Evolutionary conservation across 441 rosid species (phyloP).

Genomic region (Erodium trifolium): DNA sequence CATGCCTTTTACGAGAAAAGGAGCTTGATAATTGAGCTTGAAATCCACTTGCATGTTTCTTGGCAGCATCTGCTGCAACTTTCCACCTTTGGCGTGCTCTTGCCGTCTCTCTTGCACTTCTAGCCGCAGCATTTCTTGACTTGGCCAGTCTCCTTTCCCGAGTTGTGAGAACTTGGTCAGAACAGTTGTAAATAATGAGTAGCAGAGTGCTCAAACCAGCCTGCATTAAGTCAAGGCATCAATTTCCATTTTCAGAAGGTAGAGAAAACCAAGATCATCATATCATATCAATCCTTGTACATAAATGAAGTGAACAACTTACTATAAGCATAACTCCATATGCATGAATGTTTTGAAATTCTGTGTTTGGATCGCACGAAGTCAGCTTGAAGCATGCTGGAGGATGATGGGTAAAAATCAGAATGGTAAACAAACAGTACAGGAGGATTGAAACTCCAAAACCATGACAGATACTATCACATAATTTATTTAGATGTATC

Average conservation of each 20-base stretch:
- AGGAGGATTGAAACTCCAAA: conserved; percentile 6
- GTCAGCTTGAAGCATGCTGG: conserved; percentile 84
- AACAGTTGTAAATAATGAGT: conserved; percentile 78
- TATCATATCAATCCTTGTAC: not conserved
- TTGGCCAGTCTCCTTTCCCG: conserved; percentile 73
- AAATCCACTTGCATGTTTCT: conserved; percentile 57
- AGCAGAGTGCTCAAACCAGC: conserved; percentile 64
- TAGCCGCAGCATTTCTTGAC: conserved; percentile 85
- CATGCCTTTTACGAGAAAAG: conserved; percentile 59
- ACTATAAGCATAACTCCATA: conserved; percentile 84
- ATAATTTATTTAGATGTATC: too few relatives aligned
- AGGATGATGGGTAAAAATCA: conserved; percentile 7
- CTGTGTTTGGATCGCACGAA: conserved; percentile 58
- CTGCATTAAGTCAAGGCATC: conserved; percentile 34
- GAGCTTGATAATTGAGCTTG: conserved; percentile 68
- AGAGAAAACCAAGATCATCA: too few relatives aligned
- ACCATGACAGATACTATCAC: not conserved
- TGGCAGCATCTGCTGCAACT: conserved; percentile 75
- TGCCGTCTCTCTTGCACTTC: conserved; percentile 68
- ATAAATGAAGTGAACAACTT: conserved; percentile 28
- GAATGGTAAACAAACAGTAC: conserved; percentile 10
- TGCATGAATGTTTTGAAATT: conserved; percentile 74
- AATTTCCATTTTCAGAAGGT: conserved; percentile 11
- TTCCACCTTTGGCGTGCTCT: conserved; percentile 84
- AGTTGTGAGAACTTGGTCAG: conserved; percentile 88